Conservation (phyloP, 768 basidiomycete species). For the Lentinus tigrinus region DNA sequence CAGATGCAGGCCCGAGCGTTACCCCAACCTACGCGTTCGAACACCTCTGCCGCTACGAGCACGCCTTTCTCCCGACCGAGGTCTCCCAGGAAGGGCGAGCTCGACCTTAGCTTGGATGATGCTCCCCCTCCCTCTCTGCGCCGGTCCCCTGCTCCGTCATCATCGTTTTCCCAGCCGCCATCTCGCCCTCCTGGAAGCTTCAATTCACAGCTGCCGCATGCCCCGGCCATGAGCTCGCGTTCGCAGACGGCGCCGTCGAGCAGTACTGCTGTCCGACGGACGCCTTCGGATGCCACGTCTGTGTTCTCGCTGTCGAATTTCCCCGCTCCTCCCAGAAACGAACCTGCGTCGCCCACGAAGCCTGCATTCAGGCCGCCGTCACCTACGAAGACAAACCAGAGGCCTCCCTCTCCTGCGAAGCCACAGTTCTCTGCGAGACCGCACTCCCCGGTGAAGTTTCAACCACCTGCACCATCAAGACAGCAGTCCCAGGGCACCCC, state of each 20-base stretch:
- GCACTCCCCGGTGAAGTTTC: background rate
- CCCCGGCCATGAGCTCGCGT: background rate
- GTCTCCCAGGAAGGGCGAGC: slow-evolving; percentile 10
- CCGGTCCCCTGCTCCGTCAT: slow-evolving; percentile 32
- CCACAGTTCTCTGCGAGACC: background rate
- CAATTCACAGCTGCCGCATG: background rate
- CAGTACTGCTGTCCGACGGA: background rate
- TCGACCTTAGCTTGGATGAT: slow-evolving; percentile 39
- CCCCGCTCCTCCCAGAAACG: slow-evolving; percentile 22
- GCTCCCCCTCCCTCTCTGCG: slow-evolving; percentile 43
- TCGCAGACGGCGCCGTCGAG: background rate
- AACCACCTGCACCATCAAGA: background rate
- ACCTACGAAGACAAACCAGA: slow-evolving; percentile 2
- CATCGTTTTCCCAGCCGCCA: background rate
- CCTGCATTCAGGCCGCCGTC: slow-evolving; percentile 15
- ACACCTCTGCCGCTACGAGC: background rate
- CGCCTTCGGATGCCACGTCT: slow-evolving; percentile 13
- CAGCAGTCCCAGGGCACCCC: background rate
- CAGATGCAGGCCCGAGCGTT: slow-evolving; percentile 4
- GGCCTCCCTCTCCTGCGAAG: slow-evolving; percentile 7
- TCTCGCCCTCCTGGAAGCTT: background rate
- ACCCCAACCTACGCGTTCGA: slow-evolving; percentile 6
- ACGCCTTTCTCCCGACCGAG: slow-evolving; percentile 4
- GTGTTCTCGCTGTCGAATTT: slow-evolving; percentile 25
- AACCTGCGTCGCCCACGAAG: background rate